A percentile compares a stretch with the other conserved stretches of the same genome.
Conservation (phyloP, 257 asterid species). For the Solanum rostratum region DNA sequence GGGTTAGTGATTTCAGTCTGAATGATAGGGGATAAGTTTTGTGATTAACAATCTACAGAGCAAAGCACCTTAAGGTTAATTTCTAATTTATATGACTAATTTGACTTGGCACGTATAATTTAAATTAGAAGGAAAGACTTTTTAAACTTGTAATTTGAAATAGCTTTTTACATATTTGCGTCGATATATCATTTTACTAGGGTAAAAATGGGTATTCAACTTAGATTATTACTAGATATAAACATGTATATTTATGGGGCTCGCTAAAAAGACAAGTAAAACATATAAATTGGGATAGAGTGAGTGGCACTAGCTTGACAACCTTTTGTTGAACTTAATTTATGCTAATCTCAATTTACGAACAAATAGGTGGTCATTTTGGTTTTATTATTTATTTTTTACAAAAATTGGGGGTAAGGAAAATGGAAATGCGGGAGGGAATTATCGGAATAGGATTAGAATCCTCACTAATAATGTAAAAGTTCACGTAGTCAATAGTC, state of each 20-base stretch:
- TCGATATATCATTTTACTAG: too few relatives aligned
- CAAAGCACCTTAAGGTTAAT: background rate
- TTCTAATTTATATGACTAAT: background rate
- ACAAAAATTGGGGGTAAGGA: background rate
- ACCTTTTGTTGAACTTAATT: background rate
- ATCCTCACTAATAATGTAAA: background rate
- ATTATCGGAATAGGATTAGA: background rate
- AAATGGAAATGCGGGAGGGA: background rate
- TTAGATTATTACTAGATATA: too few relatives aligned
- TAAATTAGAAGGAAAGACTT: too few relatives aligned
- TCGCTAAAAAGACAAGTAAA: background rate
- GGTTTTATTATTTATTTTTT: background rate
- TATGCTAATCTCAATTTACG: background rate
- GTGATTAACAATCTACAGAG: background rate
- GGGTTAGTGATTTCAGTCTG: background rate
- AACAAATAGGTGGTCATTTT: background rate
- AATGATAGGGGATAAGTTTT: background rate
- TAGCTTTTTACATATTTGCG: too few relatives aligned
- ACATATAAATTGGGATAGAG: too few relatives aligned
- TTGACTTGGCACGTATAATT: too few relatives aligned
- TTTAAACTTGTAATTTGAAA: too few relatives aligned
- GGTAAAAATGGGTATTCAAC: background rate
- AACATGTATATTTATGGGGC: too few relatives aligned
- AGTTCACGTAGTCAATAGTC: background rate
- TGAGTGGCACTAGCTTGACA: background rate